Evolutionary conservation across 2,329 filamentous ascomycete genomes (phyloP).

Genomic region (Akanthomyces lecanii): DNA sequence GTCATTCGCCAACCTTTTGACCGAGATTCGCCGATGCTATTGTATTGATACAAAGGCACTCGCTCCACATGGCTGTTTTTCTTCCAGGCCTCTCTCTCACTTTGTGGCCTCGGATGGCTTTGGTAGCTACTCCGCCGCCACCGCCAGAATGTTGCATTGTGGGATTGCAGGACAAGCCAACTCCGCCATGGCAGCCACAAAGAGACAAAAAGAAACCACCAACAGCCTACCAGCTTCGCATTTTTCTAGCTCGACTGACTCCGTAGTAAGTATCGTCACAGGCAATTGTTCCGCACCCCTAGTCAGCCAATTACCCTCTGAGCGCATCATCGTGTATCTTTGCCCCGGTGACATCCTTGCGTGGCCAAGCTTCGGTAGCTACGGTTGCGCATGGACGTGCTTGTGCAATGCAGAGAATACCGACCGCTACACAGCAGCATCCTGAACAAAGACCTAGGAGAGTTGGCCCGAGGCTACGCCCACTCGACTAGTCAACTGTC

Average conservation of each 20-base stretch:
- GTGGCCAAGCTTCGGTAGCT: not conserved
- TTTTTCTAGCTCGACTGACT: not conserved
- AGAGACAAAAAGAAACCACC: not conserved
- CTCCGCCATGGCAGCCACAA: conserved; percentile 2
- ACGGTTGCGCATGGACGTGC: conserved; percentile 1
- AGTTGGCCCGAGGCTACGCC: conserved; percentile 12
- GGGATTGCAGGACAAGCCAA: conserved; percentile 10
- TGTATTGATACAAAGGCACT: not conserved
- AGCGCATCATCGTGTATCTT: conserved; percentile 13
- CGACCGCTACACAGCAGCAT: not conserved
- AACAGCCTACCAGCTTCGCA: not conserved
- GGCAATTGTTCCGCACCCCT: not conserved
- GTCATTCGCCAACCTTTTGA: conserved; percentile 1
- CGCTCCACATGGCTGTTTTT: not conserved
- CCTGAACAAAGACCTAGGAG: not conserved
- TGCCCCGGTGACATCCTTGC: conserved; percentile 3
- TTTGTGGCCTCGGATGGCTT: conserved; percentile 23
- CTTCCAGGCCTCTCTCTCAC: conserved; percentile 19
- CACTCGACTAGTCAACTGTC: not conserved
- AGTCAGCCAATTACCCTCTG: conserved; percentile 2
- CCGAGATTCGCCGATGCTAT: conserved; percentile 12
- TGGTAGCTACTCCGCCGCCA: not conserved
- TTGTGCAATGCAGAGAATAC: conserved; percentile 3
- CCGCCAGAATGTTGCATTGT: not conserved
- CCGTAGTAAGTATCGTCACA: not conserved